phyloP scores from a whole-genome alignment of 139 green algal genomes.

The Limnomonas spitsbergensis region DNA sequence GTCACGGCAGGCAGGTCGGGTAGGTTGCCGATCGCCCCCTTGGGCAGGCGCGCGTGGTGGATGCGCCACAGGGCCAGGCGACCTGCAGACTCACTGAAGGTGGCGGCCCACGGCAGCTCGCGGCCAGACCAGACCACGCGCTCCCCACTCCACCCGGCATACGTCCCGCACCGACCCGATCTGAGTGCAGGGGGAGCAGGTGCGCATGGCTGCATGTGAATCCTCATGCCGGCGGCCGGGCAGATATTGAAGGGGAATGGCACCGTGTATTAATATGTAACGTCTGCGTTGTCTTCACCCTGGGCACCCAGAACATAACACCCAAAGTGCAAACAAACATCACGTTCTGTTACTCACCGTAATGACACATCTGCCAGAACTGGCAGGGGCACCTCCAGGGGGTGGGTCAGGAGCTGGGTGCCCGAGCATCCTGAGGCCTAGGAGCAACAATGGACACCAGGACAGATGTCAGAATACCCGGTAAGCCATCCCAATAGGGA shows the following conservation, averaged over 20 bases:
- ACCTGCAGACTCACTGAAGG: slow-evolving; percentile 43
- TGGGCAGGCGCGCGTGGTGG: not conserved
- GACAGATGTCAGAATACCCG: not conserved
- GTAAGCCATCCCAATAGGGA: not conserved
- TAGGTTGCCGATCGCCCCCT: slow-evolving; percentile 27
- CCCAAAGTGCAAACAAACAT: not conserved
- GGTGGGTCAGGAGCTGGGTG: slow-evolving; percentile 52
- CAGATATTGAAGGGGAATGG: too few relatives aligned
- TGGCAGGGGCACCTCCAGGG: slow-evolving; percentile 52
- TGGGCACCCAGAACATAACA: slow-evolving; percentile 1
- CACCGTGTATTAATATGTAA: too few relatives aligned
- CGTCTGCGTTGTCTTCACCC: too few relatives aligned
- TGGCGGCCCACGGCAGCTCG: slow-evolving; percentile 55
- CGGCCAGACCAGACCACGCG: slow-evolving; percentile 54
- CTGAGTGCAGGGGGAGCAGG: not conserved
- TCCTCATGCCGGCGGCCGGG: too few relatives aligned
- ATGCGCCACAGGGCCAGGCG: slow-evolving; percentile 47
- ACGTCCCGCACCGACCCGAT: slow-evolving; percentile 15
- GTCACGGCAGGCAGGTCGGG: slow-evolving; percentile 37
- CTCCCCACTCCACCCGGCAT: slow-evolving; percentile 46
- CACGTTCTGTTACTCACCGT: not conserved
- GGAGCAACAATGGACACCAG: not conserved
- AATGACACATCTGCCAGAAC: slow-evolving; percentile 45
- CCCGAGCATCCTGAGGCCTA: slow-evolving; percentile 13
- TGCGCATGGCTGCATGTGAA: not conserved